Evolutionary conservation across 345 rosid genomes (phyloP).

Genomic region (Raphanus raphanistrum): DNA sequence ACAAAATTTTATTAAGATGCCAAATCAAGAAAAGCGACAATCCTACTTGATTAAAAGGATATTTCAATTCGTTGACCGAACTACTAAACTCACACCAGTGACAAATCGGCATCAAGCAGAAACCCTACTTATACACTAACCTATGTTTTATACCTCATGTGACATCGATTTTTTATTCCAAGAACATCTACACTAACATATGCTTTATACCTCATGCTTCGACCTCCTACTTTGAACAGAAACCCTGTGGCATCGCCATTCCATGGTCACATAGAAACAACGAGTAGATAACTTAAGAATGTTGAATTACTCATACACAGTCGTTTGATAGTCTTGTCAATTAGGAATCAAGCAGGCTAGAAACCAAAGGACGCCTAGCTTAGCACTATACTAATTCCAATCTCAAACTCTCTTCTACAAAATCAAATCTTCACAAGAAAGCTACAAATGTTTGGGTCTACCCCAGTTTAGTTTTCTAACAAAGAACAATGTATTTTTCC

Average conservation of each 20-base stretch:
- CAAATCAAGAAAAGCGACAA: slow-evolving; percentile 2
- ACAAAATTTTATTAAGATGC: neutral
- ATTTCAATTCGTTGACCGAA: neutral
- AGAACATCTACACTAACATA: slow-evolving; percentile 23
- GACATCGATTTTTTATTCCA: neutral
- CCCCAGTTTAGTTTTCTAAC: neutral
- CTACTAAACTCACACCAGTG: neutral
- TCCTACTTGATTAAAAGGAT: slow-evolving; percentile 13
- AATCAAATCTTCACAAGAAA: neutral
- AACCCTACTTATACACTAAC: too few relatives aligned
- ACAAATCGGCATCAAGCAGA: neutral
- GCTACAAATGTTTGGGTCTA: slow-evolving; percentile 10
- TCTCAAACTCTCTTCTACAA: neutral
- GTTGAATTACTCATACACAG: neutral
- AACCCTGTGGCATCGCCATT: slow-evolving; percentile 2
- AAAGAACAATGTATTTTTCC: slow-evolving; percentile 15
- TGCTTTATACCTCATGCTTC: neutral
- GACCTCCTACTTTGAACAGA: neutral
- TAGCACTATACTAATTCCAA: slow-evolving; percentile 15
- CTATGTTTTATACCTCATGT: neutral
- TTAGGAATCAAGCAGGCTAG: slow-evolving; percentile 18
- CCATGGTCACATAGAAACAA: slow-evolving; percentile 16
- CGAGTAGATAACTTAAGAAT: slow-evolving; percentile 14
- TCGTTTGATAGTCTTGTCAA: slow-evolving; percentile 12
- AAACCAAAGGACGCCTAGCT: slow-evolving; percentile 10